Evolutionary conservation across 2,329 filamentous ascomycete genomes (phyloP).

Genomic region (Phoma sp.): DNA sequence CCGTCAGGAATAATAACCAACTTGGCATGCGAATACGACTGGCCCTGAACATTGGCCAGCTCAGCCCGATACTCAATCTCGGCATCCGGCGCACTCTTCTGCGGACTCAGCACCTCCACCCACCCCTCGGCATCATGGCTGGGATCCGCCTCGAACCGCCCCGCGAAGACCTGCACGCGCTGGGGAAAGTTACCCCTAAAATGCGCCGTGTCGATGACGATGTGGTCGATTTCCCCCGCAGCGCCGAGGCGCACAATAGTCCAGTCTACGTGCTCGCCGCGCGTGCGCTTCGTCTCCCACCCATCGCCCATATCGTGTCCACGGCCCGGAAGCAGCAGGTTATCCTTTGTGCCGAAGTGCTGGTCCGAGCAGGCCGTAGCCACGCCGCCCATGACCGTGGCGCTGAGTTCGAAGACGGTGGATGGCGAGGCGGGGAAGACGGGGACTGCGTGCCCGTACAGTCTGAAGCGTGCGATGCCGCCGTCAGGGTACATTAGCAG

Average conservation of each 20-base stretch:
- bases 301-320: slow-evolving; percentile 88
- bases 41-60: slow-evolving; percentile 59
- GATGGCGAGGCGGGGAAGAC: slow-evolving; percentile 73
- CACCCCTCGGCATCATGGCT: slow-evolving; percentile 65
- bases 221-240: slow-evolving; percentile 66
- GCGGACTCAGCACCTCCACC: slow-evolving; percentile 69
- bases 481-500: slow-evolving; percentile 88
- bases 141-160: slow-evolving; percentile 64
- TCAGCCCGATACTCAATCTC: slow-evolving; percentile 69
- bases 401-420: slow-evolving; percentile 75
- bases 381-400: slow-evolving; percentile 78
- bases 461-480: slow-evolving; percentile 79
- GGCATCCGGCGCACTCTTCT: slow-evolving; percentile 73
- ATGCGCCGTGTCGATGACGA: slow-evolving; percentile 81
- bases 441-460: slow-evolving; percentile 77
- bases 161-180: slow-evolving; percentile 70
- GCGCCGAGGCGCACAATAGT: slow-evolving; percentile 76
- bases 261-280: slow-evolving; percentile 80
- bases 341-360: slow-evolving; percentile 83
- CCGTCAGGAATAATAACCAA: slow-evolving; percentile 93
- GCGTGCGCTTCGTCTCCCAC: slow-evolving; percentile 81
- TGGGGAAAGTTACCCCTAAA: slow-evolving; percentile 86
- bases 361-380: slow-evolving; percentile 80
- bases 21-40: slow-evolving; percentile 80
- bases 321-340: slow-evolving; percentile 77